Evolutionary conservation across 2,329 filamentous ascomycete genomes (phyloP).

Genomic region (Alternaria alternata): DNA sequence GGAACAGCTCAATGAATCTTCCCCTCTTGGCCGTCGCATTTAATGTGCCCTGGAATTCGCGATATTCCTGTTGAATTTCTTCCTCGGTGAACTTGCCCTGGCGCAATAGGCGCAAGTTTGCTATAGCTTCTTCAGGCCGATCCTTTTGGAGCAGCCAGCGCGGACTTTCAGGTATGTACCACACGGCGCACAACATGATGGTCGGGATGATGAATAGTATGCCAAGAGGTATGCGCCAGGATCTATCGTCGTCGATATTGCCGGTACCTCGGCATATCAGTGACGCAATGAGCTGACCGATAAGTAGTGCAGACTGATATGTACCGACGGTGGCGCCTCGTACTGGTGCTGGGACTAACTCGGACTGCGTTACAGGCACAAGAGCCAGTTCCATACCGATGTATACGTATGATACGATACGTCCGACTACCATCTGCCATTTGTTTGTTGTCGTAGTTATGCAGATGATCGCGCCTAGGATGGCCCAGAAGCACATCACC

Average conservation of each 20-base stretch:
- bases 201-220: conserved; percentile 13
- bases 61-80: not conserved
- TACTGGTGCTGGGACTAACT: conserved; percentile 21
- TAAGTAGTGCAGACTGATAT: conserved; percentile 9
- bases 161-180: conserved; percentile 24
- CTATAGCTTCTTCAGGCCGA: conserved; percentile 55
- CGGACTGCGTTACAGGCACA: conserved; percentile 23
- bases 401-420: conserved; percentile 22
- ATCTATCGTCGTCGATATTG: conserved; percentile 2
- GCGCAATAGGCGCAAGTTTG: conserved; percentile 5
- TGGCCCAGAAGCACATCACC: not conserved
- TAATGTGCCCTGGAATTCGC: not conserved
- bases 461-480: conserved; percentile 12
- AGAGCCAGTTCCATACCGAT: conserved; percentile 31
- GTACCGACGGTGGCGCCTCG: conserved; percentile 15
- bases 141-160: conserved; percentile 25
- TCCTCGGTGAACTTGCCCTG: conserved; percentile 10
- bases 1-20: not conserved
- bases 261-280: conserved; percentile 12
- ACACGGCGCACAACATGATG: conserved; percentile 35
- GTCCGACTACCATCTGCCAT: conserved; percentile 20
- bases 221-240: conserved; percentile 14
- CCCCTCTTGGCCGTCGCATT: not conserved
- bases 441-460: conserved; percentile 18
- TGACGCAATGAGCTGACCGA: conserved; percentile 11